Evolutionary conservation across 2,329 filamentous ascomycete species (phyloP), one percentile per base, ranked within the genome.

Genomic region (Fusarium sp.): DNA sequence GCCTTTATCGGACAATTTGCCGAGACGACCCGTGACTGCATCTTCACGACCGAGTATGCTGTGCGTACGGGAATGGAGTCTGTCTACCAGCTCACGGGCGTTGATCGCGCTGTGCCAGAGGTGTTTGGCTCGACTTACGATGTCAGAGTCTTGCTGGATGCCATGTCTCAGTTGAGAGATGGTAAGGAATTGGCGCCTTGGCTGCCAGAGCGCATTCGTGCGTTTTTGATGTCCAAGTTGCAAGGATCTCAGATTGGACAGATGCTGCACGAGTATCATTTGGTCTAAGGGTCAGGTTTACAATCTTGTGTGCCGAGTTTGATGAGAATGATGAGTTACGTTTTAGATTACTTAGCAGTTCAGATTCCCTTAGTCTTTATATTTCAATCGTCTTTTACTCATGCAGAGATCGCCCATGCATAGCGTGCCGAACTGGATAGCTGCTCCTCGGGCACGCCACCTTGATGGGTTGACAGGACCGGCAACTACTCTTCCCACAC

Each of bases 51-150:
- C 9, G 70, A 86, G 62, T 85, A 86, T 71, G 82, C 80, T 6
- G 79, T 80, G 10, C 75, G 79, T 8, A 80, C 79, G 2, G 84
- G 80, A 27, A 83, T 84, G 79, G 81, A 84, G 76, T 82, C 84
- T 3, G 82, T 84, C 10, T 76, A 75, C 29, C 69, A 71, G 54
- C 73, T 75, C 16, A 61, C 64, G 2, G 67, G 70, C 6, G 64
- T 72, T 4, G 67, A 72, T 24, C 63, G 67, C 0, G 69, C 67
- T 31, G 39, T 72, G 4, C 67, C 69, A n/a, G 69, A 72, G 35
- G 69, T 72, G 11, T 72, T 67, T 35, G 67, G 52, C 14, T 72
- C 67, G n/a, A 72, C 67, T 1, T 72, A 64, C 10, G 69, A 72
- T 14, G 63, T 69, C 9, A 64, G 69, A 13, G 10, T 24, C 5